Conservation (phyloP, 1,284 basidiomycete species). For the Marasmius fiardii region DNA sequence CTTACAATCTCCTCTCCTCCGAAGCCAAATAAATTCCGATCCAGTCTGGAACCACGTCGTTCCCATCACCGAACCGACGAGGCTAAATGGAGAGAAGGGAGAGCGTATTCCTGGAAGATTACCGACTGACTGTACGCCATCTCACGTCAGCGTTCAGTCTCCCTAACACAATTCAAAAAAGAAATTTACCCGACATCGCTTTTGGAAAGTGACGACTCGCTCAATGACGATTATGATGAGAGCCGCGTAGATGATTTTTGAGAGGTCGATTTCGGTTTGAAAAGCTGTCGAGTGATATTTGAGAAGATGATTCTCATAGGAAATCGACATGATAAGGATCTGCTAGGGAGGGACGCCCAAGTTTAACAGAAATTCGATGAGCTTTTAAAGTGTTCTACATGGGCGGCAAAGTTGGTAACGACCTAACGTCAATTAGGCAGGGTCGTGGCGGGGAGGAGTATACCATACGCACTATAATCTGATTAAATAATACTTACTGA, state of each 20-base stretch:
- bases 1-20: conserved; percentile 7
- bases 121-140: conserved; percentile 11
- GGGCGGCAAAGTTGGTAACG: no score
- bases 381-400: no score
- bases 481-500: no score
- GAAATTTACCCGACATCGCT: background rate
- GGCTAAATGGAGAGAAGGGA: conserved; percentile 21
- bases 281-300: background rate
- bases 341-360: no score
- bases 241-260: background rate
- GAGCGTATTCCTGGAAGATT: conserved; percentile 22
- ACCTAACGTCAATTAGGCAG: no score
- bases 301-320: no score
- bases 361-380: no score
- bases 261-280: background rate
- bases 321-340: no score
- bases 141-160: no score
- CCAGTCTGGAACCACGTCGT: conserved; percentile 18
- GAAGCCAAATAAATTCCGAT: conserved; percentile 13
- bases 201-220: background rate
- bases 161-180: no score
- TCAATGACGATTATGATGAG: background rate
- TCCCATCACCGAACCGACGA: conserved; percentile 21
- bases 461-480: no score
- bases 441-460: no score